A percentile compares a stretch with the other conserved stretches of the same genome.
phyloP scores from a whole-genome alignment of 2,329 filamentous ascomycete species.

The Teratosphaeria destructans region DNA sequence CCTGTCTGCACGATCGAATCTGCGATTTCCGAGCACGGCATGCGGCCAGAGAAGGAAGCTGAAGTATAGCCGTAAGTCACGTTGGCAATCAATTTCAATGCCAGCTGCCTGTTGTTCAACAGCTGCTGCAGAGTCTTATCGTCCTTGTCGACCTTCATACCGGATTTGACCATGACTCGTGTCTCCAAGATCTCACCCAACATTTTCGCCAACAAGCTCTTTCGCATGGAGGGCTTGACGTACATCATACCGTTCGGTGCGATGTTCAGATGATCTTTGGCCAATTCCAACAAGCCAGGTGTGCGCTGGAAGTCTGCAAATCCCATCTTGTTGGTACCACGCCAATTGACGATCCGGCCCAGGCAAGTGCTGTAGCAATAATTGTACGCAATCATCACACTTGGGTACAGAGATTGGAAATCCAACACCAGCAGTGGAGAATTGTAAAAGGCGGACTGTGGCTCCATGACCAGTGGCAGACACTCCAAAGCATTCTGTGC shows the following conservation, averaged over 20 bases:
- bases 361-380: constrained; percentile 97
- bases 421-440: constrained; percentile 85
- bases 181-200: constrained; percentile 91
- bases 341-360: constrained; percentile 75
- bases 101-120: constrained; percentile 85
- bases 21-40: constrained; percentile 96
- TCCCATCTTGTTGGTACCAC: constrained; percentile 89
- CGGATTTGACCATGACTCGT: constrained; percentile 92
- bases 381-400: constrained; percentile 98
- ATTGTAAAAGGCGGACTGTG: constrained; percentile 85
- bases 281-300: constrained; percentile 60
- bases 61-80: constrained; percentile 98
- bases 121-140: constrained; percentile 77
- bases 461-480: constrained; percentile 92
- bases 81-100: constrained; percentile 93
- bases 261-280: constrained; percentile 81
- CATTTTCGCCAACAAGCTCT: constrained; percentile 92
- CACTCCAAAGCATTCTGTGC: constrained; percentile 92
- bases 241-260: constrained; percentile 97
- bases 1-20: constrained; percentile 97
- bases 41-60: constrained; percentile 88
- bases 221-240: constrained; percentile 71
- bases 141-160: constrained; percentile 88
- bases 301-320: constrained; percentile 79
- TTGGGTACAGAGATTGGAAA: constrained; percentile 93